These are phyloP conservation scores for Fraxinus latifolia DNA, from an alignment of 305 asterid species.

Conservation along the genomic window DNA sequence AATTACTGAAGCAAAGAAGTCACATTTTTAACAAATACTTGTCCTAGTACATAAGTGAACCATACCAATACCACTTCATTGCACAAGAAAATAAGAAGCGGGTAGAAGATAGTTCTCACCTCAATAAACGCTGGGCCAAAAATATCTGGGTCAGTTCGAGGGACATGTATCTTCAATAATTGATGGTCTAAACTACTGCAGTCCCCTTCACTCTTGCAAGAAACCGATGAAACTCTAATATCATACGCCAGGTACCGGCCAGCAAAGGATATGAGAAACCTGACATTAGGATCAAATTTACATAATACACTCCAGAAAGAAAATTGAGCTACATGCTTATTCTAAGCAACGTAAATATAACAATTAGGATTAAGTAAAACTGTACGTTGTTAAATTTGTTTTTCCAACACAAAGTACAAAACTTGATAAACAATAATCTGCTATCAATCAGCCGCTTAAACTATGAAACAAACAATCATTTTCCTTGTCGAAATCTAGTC, in stretches of 20 bases:
- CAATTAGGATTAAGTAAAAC: not conserved
- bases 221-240: slow-evolving; percentile 41
- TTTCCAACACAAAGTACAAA: not conserved
- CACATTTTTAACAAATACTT: not conserved
- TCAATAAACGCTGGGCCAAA: slow-evolving; percentile 87
- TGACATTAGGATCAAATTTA: slow-evolving; percentile 24
- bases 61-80: not conserved
- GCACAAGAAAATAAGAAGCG: not conserved
- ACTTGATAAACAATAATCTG: not conserved
- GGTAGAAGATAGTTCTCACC: slow-evolving; percentile 39
- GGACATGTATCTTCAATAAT: slow-evolving; percentile 59
- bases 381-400: not conserved
- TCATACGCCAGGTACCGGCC: slow-evolving; percentile 65
- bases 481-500: not conserved
- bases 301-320: not conserved
- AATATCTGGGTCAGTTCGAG: slow-evolving; percentile 49
- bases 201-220: slow-evolving; percentile 43
- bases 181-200: slow-evolving; percentile 52
- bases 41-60: not conserved
- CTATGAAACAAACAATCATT: not conserved
- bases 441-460: not conserved
- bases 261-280: slow-evolving; percentile 80
- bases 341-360: not conserved
- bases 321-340: slow-evolving; percentile 10
- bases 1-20: not conserved